These are phyloP conservation scores for Arthrinium phaeospermum DNA, from an alignment of 2,329 filamentous ascomycete genomes.

Conservation along the genomic window DNA sequence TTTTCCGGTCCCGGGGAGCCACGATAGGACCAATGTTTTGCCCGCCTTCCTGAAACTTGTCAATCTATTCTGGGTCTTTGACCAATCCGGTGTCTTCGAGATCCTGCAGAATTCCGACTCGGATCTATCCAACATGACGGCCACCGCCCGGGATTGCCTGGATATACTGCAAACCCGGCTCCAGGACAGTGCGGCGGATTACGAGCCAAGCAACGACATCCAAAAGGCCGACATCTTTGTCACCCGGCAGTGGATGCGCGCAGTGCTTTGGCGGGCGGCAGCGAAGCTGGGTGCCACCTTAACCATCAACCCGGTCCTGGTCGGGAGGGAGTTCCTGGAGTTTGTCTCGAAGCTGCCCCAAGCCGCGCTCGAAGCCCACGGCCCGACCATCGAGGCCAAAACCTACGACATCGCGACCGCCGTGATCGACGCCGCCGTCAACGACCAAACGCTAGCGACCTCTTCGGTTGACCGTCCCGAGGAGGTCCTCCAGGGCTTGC, in stretches of 20 bases:
- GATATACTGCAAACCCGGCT: constrained; percentile 49
- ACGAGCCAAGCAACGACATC: constrained; percentile 51
- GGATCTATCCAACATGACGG: constrained; percentile 37
- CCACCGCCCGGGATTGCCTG: constrained; percentile 39
- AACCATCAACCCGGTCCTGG: constrained; percentile 46
- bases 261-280: constrained; percentile 52
- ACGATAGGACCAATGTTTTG: constrained; percentile 50
- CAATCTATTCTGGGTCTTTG: constrained; percentile 56
- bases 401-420: constrained; percentile 53
- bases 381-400: constrained; percentile 54
- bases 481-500: constrained; percentile 45
- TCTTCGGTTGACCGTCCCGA: constrained; percentile 35
- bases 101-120: constrained; percentile 47
- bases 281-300: constrained; percentile 38
- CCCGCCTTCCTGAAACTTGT: constrained; percentile 56
- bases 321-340: constrained; percentile 52
- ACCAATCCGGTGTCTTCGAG: constrained; percentile 55
- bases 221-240: constrained; percentile 56
- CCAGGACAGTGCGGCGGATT: constrained; percentile 45
- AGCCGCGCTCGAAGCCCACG: constrained; percentile 55
- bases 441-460: constrained; percentile 25
- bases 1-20: constrained; percentile 43
- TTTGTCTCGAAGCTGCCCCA: constrained; percentile 50
- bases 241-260: constrained; percentile 57
- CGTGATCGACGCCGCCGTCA: constrained; percentile 47